Evolutionary conservation across 2,329 filamentous ascomycete species (phyloP).

Genomic region (Fusarium sp.): DNA sequence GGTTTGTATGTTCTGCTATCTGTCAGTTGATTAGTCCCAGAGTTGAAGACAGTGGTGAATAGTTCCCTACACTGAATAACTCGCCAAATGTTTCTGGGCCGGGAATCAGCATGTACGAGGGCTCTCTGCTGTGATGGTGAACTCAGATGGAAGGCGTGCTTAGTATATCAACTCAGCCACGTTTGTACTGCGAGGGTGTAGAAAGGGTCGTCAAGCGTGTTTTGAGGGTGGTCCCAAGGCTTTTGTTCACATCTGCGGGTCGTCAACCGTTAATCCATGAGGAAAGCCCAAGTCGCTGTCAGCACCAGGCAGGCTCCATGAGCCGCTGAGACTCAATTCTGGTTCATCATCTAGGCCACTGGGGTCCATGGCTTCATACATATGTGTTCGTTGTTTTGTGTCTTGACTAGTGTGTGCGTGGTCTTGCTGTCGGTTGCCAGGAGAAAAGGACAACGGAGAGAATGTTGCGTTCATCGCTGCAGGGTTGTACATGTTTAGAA

Average conservation of each 20-base stretch:
- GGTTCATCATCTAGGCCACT: constrained; percentile 41
- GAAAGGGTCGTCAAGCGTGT: neutral
- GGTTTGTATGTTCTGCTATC: neutral
- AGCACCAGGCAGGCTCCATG: constrained; percentile 45
- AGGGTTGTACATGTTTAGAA: constrained; percentile 47
- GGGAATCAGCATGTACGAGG: neutral
- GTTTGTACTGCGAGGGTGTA: neutral
- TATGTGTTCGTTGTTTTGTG: constrained; percentile 45
- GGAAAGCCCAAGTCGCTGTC: constrained; percentile 42
- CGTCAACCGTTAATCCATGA: constrained; percentile 43
- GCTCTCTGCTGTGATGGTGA: neutral
- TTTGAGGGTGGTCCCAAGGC: neutral
- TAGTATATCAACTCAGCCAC: neutral
- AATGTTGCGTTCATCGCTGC: constrained; percentile 38
- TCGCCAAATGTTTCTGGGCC: neutral
- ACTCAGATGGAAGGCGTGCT: neutral
- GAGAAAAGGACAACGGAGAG: constrained; percentile 49
- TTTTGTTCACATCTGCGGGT: constrained; percentile 43
- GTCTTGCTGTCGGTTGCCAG: constrained; percentile 47
- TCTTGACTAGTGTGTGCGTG: constrained; percentile 34
- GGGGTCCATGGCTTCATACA: constrained; percentile 44
- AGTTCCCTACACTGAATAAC: neutral
- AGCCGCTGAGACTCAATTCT: constrained; percentile 38
- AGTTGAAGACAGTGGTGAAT: neutral
- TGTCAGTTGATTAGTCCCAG: neutral